A percentile compares a stretch with the other conserved stretches of the same genome.
Evolutionary conservation across 2,329 filamentous ascomycete species (phyloP).

Genomic region (Ascochyta pisi): DNA sequence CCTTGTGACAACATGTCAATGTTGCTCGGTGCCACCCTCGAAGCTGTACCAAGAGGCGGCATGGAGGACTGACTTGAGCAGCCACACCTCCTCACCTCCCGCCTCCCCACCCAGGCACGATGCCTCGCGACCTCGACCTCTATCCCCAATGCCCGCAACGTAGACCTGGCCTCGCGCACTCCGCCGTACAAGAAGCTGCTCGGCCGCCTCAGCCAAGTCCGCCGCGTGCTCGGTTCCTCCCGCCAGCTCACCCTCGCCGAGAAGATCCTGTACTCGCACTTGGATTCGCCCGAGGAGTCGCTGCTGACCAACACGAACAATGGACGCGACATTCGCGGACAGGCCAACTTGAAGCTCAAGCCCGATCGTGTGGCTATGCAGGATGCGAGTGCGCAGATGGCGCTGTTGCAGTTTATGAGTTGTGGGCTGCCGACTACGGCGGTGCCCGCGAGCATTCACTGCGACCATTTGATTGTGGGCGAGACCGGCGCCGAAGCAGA

Average conservation of each 20-base stretch:
- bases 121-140: slow-evolving; percentile 44
- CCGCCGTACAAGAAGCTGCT: slow-evolving; percentile 86
- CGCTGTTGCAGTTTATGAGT: slow-evolving; percentile 96
- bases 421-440: slow-evolving; percentile 88
- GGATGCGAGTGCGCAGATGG: slow-evolving; percentile 98
- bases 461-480: slow-evolving; percentile 98
- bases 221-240: slow-evolving; percentile 70
- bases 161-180: slow-evolving; percentile 62
- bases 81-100: slow-evolving; percentile 34
- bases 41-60: neutral
- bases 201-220: slow-evolving; percentile 76
- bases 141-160: slow-evolving; percentile 32
- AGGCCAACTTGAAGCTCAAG: slow-evolving; percentile 94
- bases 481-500: slow-evolving; percentile 88
- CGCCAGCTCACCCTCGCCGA: slow-evolving; percentile 84
- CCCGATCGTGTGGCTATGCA: slow-evolving; percentile 99
- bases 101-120: slow-evolving; percentile 28
- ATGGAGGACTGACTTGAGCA: slow-evolving; percentile 23
- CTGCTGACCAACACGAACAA: slow-evolving; percentile 82
- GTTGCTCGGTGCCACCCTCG: neutral
- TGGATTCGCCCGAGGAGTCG: slow-evolving; percentile 88
- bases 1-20: neutral
- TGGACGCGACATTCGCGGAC: slow-evolving; percentile 82
- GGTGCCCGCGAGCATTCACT: slow-evolving; percentile 96
- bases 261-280: slow-evolving; percentile 97